phyloP scores from a whole-genome alignment of 2,329 filamentous ascomycete species.

The Aspergillus flavus region DNA sequence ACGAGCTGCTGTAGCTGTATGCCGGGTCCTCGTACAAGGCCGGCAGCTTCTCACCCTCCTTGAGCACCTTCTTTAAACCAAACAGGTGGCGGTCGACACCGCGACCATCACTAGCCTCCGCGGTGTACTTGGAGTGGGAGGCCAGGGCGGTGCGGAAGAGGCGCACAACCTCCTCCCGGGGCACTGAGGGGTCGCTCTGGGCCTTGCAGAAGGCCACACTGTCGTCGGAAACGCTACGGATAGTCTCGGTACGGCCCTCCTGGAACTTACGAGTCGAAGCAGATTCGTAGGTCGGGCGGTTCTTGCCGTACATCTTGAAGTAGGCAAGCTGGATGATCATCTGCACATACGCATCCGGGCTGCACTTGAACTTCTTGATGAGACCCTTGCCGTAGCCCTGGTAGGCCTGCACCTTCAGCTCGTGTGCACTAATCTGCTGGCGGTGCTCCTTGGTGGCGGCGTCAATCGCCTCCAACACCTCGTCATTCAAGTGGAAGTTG shows the following conservation, averaged over 20 bases:
- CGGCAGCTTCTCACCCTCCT: conserved; percentile 78
- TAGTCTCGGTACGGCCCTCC: conserved; percentile 93
- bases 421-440: conserved; percentile 79
- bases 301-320: conserved; percentile 98
- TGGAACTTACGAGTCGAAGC: conserved; percentile 95
- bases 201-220: conserved; percentile 86
- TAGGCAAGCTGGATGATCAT: conserved; percentile 99
- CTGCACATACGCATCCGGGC: conserved; percentile 95
- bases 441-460: conserved; percentile 78
- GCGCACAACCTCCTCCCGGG: conserved; percentile 67
- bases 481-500: conserved; percentile 74
- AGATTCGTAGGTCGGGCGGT: conserved; percentile 95
- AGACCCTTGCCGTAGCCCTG: conserved; percentile 97
- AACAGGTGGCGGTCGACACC: conserved; percentile 97
- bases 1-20: conserved; percentile 78
- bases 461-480: conserved; percentile 76
- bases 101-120: conserved; percentile 84
- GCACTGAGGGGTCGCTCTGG: conserved; percentile 70
- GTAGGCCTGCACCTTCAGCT: conserved; percentile 92
- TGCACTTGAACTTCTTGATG: conserved; percentile 99
- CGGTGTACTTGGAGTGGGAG: conserved; percentile 87
- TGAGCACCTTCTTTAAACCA: conserved; percentile 87
- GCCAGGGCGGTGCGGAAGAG: conserved; percentile 81
- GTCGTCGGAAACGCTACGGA: conserved; percentile 87
- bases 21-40: conserved; percentile 85